Conservation (phyloP, 2,329 filamentous ascomycete genomes). For the Aureobasidium melanogenum region DNA sequence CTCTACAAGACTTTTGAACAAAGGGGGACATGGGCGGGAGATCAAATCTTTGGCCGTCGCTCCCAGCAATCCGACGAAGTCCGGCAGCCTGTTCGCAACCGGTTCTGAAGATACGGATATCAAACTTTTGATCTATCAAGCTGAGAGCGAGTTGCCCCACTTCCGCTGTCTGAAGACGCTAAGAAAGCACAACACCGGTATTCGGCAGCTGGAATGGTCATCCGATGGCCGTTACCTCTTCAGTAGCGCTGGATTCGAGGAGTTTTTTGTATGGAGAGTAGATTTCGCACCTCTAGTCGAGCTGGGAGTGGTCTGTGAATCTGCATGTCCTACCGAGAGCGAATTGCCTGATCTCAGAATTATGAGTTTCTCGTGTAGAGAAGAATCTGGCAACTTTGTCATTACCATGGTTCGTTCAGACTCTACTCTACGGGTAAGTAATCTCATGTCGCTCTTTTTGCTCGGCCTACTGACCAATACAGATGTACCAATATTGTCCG, state of each 20-base stretch:
- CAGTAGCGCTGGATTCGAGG: constrained; percentile 79
- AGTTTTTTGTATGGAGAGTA: constrained; percentile 79
- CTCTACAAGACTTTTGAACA: constrained; percentile 14
- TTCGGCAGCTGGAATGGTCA: constrained; percentile 74
- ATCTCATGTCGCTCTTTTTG: not conserved
- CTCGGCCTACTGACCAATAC: not conserved
- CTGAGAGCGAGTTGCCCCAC: not conserved
- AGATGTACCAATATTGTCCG: constrained; percentile 38
- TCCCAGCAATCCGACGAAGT: not conserved
- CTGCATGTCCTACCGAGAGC: constrained; percentile 39
- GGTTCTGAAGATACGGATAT: constrained; percentile 67
- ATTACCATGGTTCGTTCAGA: constrained; percentile 75
- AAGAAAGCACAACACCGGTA: constrained; percentile 70
- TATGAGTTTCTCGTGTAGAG: constrained; percentile 61
- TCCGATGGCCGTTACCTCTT: constrained; percentile 60
- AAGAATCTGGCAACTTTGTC: constrained; percentile 30
- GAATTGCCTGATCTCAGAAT: constrained; percentile 64
- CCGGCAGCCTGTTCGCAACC: constrained; percentile 47
- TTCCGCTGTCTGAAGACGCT: constrained; percentile 54
- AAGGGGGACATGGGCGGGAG: constrained; percentile 78
- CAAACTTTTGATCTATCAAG: constrained; percentile 49
- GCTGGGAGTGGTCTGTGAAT: constrained; percentile 45
- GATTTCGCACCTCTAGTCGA: constrained; percentile 44
- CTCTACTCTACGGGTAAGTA: constrained; percentile 56
- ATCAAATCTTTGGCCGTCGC: constrained; percentile 57